Conservation (phyloP, 768 basidiomycete species). For the Suillus tomentosus region DNA sequence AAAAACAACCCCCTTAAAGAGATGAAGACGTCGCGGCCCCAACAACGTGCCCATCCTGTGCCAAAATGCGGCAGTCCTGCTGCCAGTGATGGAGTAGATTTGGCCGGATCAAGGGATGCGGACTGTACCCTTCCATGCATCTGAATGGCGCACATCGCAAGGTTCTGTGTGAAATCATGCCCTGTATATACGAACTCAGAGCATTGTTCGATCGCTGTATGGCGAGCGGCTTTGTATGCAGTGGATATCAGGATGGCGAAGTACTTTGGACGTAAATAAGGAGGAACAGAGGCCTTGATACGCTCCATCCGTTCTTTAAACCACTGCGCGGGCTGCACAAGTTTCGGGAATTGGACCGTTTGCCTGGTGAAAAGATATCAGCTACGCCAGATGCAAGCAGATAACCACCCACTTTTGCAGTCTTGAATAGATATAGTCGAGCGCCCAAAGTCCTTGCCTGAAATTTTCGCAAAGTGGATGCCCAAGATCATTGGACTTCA, state of each 20-base stretch:
- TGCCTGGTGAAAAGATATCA: conserved; percentile 45
- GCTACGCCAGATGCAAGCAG: conserved; percentile 12
- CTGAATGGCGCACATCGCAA: conserved; percentile 83
- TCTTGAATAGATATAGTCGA: conserved; percentile 82
- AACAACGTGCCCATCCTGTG: conserved; percentile 91
- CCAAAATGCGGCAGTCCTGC: conserved; percentile 96
- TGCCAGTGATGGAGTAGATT: conserved; percentile 78
- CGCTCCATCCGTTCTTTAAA: conserved; percentile 85
- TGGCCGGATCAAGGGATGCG: conserved; percentile 80
- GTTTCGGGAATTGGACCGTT: conserved; percentile 60
- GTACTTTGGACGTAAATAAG: conserved; percentile 93
- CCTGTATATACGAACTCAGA: conserved; percentile 87
- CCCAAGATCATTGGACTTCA: conserved; percentile 90
- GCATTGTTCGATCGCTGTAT: conserved; percentile 80
- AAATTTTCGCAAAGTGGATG: conserved; percentile 89
- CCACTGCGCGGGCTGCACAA: conserved; percentile 78
- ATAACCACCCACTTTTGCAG: conserved; percentile 60
- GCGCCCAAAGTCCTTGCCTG: conserved; percentile 86
- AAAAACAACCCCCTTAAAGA: conserved; percentile 92
- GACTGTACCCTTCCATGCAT: conserved; percentile 92
- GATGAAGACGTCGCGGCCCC: conserved; percentile 96
- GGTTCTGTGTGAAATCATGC: conserved; percentile 85
- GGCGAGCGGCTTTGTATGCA: conserved; percentile 90
- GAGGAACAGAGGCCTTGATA: conserved; percentile 71
- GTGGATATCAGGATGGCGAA: conserved; percentile 90